These are phyloP conservation scores for Skeletonema potamos DNA, from an alignment of 108 stramenopile species.

Conservation along the genomic window DNA sequence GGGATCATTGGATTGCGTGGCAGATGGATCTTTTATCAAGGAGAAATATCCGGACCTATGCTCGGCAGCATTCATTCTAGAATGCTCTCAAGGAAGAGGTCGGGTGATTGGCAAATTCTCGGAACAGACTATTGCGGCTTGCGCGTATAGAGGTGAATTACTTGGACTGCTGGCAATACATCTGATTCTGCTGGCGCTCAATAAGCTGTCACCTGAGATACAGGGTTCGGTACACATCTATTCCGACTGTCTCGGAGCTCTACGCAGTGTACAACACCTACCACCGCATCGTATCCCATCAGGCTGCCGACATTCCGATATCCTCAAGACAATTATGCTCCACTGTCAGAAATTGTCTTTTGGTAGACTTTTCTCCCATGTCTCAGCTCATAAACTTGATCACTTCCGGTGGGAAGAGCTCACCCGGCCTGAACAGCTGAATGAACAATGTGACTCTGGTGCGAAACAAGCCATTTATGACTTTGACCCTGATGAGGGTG, in stretches of 20 bases:
- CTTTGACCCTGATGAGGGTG: neutral
- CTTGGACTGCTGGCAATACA: slow-evolving; percentile 9
- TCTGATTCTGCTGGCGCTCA: neutral
- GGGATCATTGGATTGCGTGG: neutral
- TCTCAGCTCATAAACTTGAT: slow-evolving; percentile 5
- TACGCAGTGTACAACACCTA: neutral
- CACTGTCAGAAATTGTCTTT: slow-evolving; percentile 16
- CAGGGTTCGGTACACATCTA: slow-evolving; percentile 1
- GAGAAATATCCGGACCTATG: neutral
- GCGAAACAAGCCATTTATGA: neutral
- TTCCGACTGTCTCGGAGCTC: slow-evolving; percentile 24
- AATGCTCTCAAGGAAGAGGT: slow-evolving; percentile 1
- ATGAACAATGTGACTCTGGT: neutral
- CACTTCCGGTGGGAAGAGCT: neutral
- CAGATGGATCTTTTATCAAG: slow-evolving; percentile 14
- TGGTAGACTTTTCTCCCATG: neutral
- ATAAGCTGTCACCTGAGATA: neutral
- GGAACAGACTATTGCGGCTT: neutral
- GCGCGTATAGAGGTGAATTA: slow-evolving; percentile 13
- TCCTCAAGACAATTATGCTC: slow-evolving; percentile 16
- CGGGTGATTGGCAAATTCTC: neutral
- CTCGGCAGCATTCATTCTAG: neutral
- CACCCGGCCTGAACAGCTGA: neutral
- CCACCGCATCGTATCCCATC: slow-evolving; percentile 7
- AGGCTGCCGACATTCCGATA: slow-evolving; percentile 8